Conservation (phyloP, 352 stramenopile genomes). For the Globisporangium barbulae region DNA sequence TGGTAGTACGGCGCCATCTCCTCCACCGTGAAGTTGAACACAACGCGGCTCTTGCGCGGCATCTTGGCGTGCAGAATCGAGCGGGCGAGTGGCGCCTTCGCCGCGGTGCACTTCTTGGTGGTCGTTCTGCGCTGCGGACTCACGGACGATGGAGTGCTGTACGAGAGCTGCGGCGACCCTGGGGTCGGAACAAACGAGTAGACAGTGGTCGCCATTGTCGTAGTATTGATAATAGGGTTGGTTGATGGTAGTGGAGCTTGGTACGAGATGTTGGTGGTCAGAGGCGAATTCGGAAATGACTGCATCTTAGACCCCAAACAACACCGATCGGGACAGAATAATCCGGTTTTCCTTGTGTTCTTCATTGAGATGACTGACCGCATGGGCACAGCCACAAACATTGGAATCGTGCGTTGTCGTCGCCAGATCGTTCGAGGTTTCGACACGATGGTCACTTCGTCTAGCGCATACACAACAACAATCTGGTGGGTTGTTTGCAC, state of each 20-base stretch:
- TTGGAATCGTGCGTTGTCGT: neutral
- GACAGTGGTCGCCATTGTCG: neutral
- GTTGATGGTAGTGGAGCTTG: neutral
- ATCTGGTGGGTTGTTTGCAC: neutral
- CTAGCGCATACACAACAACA: neutral
- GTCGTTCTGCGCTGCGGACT: neutral
- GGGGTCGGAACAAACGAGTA: neutral
- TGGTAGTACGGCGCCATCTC: constrained; percentile 44
- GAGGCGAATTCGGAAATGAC: constrained; percentile 7
- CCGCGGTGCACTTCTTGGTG: neutral
- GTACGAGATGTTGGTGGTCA: neutral
- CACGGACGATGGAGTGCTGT: neutral
- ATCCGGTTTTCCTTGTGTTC: neutral
- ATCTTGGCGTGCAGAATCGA: constrained; percentile 18
- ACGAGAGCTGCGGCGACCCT: constrained; percentile 1
- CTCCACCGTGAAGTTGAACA: constrained; percentile 39
- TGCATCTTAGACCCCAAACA: neutral
- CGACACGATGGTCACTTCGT: neutral
- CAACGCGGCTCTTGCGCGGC: constrained; percentile 38
- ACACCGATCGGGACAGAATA: neutral
- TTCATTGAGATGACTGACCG: neutral
- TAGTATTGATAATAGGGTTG: neutral
- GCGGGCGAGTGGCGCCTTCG: neutral
- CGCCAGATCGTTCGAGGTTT: neutral
- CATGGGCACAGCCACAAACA: neutral